Evolutionary conservation across 2,329 filamentous ascomycete genomes (phyloP).

Genomic region (Colletotrichum tabaci): DNA sequence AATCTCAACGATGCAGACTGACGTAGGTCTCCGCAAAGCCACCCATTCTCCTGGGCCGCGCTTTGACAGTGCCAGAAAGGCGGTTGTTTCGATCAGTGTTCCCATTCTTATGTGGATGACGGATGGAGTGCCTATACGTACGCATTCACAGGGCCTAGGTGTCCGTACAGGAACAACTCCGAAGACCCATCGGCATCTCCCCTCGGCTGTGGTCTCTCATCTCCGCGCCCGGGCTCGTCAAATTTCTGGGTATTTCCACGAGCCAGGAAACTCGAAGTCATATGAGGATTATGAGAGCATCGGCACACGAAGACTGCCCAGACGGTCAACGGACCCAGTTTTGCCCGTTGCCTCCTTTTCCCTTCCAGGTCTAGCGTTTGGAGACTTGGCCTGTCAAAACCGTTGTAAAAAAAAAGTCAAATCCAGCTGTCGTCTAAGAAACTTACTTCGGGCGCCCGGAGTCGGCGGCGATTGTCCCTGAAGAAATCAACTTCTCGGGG

Average conservation of each 20-base stretch:
- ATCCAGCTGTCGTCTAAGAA: constrained; percentile 22
- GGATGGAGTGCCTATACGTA: not conserved
- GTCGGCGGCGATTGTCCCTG: not conserved
- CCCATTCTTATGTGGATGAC: constrained; percentile 7
- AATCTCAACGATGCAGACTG: constrained; percentile 28
- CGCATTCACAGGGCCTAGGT: too few species aligned
- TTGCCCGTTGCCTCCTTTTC: constrained; percentile 26
- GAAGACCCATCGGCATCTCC: not conserved
- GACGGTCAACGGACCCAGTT: constrained; percentile 21
- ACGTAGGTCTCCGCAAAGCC: constrained; percentile 34
- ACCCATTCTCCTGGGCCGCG: constrained; percentile 35
- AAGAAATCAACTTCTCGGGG: not conserved
- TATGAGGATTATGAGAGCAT: constrained; percentile 3
- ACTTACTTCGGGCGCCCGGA: constrained; percentile 15
- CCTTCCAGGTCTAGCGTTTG: constrained; percentile 27
- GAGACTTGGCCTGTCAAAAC: constrained; percentile 22
- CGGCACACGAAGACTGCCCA: constrained; percentile 5
- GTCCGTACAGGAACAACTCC: not conserved
- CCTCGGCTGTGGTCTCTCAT: not conserved
- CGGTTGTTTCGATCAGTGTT: constrained; percentile 3
- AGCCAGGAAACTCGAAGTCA: not conserved
- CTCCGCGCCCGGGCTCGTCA: not conserved
- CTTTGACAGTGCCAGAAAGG: constrained; percentile 18
- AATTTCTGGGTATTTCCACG: not conserved
- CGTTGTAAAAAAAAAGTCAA: constrained; percentile 13